phyloP scores from a whole-genome alignment of 2,329 filamentous ascomycete genomes.

The Ophiostoma fasciatum region DNA sequence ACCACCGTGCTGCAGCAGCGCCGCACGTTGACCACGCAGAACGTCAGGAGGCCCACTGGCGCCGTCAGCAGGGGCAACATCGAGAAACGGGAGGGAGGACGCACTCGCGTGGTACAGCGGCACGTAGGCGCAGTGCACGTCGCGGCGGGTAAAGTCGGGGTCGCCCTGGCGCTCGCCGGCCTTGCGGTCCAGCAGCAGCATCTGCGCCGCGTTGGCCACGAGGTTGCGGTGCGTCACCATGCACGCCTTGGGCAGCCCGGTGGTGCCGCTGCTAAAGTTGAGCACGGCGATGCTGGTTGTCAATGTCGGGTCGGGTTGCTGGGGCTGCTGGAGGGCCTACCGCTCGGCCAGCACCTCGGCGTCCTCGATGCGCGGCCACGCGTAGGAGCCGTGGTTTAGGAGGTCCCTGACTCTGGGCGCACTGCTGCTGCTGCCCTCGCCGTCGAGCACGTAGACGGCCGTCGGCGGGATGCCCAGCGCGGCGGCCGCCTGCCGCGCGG shows the following conservation, averaged over 20 bases:
- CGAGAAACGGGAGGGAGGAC: neutral
- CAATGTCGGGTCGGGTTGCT: no score
- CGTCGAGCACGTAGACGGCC: slow-evolving; percentile 26
- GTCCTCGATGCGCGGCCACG: slow-evolving; percentile 14
- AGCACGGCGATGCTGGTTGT: neutral
- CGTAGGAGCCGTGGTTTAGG: slow-evolving; percentile 25
- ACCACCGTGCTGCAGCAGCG: slow-evolving; percentile 1
- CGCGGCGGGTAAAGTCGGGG: neutral
- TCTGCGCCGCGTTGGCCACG: slow-evolving; percentile 6
- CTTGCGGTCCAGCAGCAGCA: neutral
- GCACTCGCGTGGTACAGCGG: slow-evolving; percentile 9
- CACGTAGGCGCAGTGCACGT: slow-evolving; percentile 5
- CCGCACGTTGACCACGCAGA: neutral
- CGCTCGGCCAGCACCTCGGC: neutral
- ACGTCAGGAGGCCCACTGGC: neutral
- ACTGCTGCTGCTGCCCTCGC: slow-evolving; percentile 19
- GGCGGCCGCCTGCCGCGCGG: slow-evolving; percentile 23
- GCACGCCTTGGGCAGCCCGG: slow-evolving; percentile 9
- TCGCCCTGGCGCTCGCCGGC: neutral
- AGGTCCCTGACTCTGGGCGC: neutral
- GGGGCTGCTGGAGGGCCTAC: no score
- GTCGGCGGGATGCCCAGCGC: slow-evolving; percentile 19
- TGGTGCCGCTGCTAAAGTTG: slow-evolving; percentile 4
- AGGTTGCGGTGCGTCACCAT: slow-evolving; percentile 8
- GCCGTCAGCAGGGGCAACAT: neutral